Conservation (phyloP, 1,284 basidiomycete genomes). For the Cystobasidium sp. region DNA sequence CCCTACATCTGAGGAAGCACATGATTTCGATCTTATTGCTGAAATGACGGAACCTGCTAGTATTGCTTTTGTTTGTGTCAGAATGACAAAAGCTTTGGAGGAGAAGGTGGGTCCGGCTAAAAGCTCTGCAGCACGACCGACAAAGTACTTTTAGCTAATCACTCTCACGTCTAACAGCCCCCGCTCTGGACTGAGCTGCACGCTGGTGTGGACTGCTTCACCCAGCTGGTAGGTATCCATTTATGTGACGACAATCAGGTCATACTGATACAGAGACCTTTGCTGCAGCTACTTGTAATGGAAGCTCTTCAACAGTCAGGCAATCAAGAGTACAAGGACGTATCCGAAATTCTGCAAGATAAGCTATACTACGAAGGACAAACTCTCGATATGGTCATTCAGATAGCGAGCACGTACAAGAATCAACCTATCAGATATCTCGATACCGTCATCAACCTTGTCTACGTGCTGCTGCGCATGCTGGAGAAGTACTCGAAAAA, state of each 20-base stretch:
- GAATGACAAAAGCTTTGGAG: conserved; percentile 85
- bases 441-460: conserved; percentile 78
- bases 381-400: conserved; percentile 80
- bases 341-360: conserved; percentile 77
- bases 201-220: conserved; percentile 89
- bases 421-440: conserved; percentile 73
- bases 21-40: conserved; percentile 75
- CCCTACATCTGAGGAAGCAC: conserved; percentile 56
- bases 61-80: conserved; percentile 82
- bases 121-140: neutral
- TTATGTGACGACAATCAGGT: neutral
- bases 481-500: conserved; percentile 81
- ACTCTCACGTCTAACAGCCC: conserved; percentile 63
- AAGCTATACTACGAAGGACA: conserved; percentile 92
- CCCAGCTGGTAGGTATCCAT: conserved; percentile 67
- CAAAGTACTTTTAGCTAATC: neutral
- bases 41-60: conserved; percentile 82
- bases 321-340: conserved; percentile 70
- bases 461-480: conserved; percentile 80
- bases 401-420: conserved; percentile 74
- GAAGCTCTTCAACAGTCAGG: conserved; percentile 64
- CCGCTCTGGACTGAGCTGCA: conserved; percentile 91
- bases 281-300: conserved; percentile 70
- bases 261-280: neutral
- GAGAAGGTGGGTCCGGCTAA: conserved; percentile 69